These are phyloP conservation scores for Ophiostoma perfectum DNA, from an alignment of 2,329 filamentous ascomycete genomes.

Conservation along the genomic window DNA sequence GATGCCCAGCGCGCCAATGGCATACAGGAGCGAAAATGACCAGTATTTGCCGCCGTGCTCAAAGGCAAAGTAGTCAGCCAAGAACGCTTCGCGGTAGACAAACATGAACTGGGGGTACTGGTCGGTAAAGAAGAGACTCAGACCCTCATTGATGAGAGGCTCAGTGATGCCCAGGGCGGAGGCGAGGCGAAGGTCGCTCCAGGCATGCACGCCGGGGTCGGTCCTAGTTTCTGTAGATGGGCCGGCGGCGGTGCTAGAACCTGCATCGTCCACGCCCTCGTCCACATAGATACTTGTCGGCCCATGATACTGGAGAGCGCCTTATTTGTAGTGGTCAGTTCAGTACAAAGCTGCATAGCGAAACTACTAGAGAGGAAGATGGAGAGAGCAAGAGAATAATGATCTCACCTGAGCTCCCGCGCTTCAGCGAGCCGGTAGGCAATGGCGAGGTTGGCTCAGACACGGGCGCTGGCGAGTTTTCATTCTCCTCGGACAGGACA, in stretches of 20 bases:
- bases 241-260: background rate
- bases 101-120: slow-evolving; percentile 5
- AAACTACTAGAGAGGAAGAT: background rate
- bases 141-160: slow-evolving; percentile 3
- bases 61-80: slow-evolving; percentile 5
- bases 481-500: slow-evolving; percentile 5
- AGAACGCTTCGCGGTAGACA: background rate
- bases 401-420: background rate
- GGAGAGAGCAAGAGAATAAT: background rate
- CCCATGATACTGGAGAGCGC: background rate
- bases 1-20: background rate
- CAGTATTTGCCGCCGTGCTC: slow-evolving; percentile 1
- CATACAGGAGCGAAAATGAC: background rate
- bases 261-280: background rate
- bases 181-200: slow-evolving; percentile 1
- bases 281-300: slow-evolving; percentile 3
- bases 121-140: background rate
- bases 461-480: background rate
- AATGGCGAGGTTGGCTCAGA: slow-evolving; percentile 2
- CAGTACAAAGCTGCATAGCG: background rate
- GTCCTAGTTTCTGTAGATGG: background rate
- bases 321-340: background rate
- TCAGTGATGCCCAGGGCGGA: slow-evolving; percentile 4
- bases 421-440: slow-evolving; percentile 3
- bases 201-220: background rate